Evolutionary conservation across 2,329 filamentous ascomycete species (phyloP).

Genomic region (Xylaria sp.): DNA sequence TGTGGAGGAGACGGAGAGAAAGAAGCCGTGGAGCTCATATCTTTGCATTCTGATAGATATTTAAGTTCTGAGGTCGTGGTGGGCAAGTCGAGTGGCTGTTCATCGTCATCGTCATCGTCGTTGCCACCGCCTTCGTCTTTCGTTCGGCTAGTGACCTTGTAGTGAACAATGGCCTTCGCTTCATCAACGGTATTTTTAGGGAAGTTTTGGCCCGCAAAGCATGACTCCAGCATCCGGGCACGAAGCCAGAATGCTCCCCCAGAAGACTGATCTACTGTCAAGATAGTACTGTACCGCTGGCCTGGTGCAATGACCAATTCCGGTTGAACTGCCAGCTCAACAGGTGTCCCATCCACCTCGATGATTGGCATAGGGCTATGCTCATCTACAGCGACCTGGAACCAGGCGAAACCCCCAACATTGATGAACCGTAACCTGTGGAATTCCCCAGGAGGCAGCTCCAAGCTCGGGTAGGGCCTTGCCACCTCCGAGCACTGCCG

Average conservation of each 20-base stretch:
- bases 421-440: slow-evolving; percentile 73
- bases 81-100: slow-evolving; percentile 35
- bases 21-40: slow-evolving; percentile 48
- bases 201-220: slow-evolving; percentile 56
- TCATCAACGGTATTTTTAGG: slow-evolving; percentile 47
- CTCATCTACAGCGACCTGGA: slow-evolving; percentile 71
- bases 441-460: slow-evolving; percentile 55
- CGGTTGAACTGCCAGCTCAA: slow-evolving; percentile 60
- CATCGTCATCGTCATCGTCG: slow-evolving; percentile 21
- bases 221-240: slow-evolving; percentile 62
- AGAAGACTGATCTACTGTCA: slow-evolving; percentile 61
- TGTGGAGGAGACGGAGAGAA: slow-evolving; percentile 49
- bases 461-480: slow-evolving; percentile 44
- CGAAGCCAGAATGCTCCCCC: slow-evolving; percentile 64
- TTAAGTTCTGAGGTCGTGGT: slow-evolving; percentile 41
- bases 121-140: slow-evolving; percentile 17
- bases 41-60: slow-evolving; percentile 49
- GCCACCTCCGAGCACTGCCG: slow-evolving; percentile 49
- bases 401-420: slow-evolving; percentile 70
- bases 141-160: slow-evolving; percentile 32
- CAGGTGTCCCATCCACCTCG: slow-evolving; percentile 71
- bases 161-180: slow-evolving; percentile 53
- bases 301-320: slow-evolving; percentile 69
- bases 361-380: slow-evolving; percentile 59
- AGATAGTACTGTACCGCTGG: slow-evolving; percentile 69